Percentiles rank a stretch among this genome's conserved stretches.
Evolutionary conservation across 2,329 filamentous ascomycete species (phyloP).

Genomic region (Grosmannia serpens): DNA sequence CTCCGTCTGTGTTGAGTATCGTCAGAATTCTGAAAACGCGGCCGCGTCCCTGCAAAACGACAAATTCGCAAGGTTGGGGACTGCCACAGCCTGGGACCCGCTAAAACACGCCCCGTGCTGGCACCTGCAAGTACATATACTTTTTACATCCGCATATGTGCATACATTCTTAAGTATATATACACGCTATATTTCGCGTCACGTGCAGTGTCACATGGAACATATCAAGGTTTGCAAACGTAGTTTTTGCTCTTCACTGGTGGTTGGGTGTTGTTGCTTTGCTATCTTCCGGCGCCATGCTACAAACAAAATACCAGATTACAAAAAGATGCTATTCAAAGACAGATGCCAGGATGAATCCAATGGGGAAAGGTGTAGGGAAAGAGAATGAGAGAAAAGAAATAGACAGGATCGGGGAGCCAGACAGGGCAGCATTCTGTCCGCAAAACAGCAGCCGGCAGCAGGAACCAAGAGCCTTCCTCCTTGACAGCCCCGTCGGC

Average conservation of each 20-base stretch:
- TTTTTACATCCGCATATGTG: not conserved
- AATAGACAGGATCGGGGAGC: not conserved
- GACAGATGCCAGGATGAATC: conserved; percentile 1
- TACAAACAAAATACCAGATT: conserved; percentile 9
- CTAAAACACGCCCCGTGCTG: not conserved
- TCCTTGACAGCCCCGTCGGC: not conserved
- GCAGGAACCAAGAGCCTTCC: not conserved
- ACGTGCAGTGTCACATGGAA: not conserved
- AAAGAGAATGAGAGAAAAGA: not conserved
- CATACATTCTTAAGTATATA: not conserved
- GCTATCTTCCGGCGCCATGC: conserved; percentile 10
- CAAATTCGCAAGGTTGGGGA: not conserved
- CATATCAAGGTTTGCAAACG: not conserved
- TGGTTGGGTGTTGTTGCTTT: conserved; percentile 4
- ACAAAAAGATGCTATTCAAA: conserved; percentile 2
- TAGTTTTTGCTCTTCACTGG: not conserved
- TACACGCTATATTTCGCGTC: not conserved
- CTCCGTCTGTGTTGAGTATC: conserved; percentile 1
- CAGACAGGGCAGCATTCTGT: not conserved
- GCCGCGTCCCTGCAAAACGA: not conserved
- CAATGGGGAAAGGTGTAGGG: conserved; percentile 1
- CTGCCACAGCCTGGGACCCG: not conserved
- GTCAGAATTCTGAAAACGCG: conserved; percentile 4
- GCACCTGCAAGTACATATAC: not conserved
- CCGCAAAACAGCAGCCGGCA: not conserved